These are phyloP conservation scores for Aspergillus heteromorphus DNA, from an alignment of 495 filamentous ascomycete species.

Conservation along the genomic window DNA sequence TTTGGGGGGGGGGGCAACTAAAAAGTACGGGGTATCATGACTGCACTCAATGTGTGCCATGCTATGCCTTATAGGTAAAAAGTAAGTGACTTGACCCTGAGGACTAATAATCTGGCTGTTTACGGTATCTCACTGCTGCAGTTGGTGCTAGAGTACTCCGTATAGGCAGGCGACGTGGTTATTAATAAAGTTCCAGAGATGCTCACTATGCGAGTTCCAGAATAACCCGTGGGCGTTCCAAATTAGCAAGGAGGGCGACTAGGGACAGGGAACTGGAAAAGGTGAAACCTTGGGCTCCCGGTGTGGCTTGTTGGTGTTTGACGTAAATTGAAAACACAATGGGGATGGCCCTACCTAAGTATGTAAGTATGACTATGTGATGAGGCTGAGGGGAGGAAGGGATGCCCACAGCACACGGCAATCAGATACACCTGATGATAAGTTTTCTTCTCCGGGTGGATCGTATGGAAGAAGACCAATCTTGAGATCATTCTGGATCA, in stretches of 20 bases:
- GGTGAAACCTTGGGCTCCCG: neutral
- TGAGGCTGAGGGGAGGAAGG: neutral
- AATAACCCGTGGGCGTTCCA: neutral
- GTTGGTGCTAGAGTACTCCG: neutral
- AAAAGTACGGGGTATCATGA: neutral
- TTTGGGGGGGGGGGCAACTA: neutral
- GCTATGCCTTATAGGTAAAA: too few relatives aligned
- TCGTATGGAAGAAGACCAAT: neutral
- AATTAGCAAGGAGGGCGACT: neutral
- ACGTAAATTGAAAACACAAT: neutral
- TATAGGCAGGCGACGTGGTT: neutral
- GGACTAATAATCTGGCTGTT: neutral
- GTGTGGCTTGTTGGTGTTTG: neutral
- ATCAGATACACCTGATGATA: neutral
- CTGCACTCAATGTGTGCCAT: slow-evolving; percentile 4
- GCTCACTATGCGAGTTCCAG: neutral
- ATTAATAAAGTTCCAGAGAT: neutral
- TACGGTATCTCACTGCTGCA: slow-evolving; percentile 1
- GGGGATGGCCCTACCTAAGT: too few relatives aligned
- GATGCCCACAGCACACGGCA: neutral
- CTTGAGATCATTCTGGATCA: too few relatives aligned
- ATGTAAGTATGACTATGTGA: too few relatives aligned
- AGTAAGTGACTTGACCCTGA: neutral
- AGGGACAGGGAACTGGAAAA: neutral
- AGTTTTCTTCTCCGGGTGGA: neutral